These are phyloP conservation scores for Phytophthora pini DNA, from an alignment of 352 stramenopile genomes.

Conservation along the genomic window DNA sequence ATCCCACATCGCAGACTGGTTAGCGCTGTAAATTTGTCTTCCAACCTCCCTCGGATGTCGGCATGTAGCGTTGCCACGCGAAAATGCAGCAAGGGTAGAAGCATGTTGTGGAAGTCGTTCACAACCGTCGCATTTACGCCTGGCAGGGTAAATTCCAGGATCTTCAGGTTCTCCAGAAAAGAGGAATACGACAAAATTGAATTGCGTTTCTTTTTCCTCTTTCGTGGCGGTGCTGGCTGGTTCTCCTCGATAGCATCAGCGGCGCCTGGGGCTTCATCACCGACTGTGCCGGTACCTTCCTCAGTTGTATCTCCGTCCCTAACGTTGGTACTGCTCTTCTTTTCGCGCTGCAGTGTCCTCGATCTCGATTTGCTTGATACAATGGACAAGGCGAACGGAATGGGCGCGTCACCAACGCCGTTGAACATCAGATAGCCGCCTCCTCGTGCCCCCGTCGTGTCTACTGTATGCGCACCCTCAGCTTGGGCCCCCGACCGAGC, in stretches of 20 bases:
- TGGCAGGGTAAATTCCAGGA: constrained; percentile 77
- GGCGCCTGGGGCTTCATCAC: not conserved
- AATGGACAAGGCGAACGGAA: constrained; percentile 79
- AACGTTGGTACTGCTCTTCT: constrained; percentile 5
- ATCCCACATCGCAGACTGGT: constrained; percentile 71
- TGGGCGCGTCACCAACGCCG: constrained; percentile 79
- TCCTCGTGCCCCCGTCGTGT: constrained; percentile 52
- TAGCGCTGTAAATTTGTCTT: constrained; percentile 68
- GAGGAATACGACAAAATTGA: constrained; percentile 26
- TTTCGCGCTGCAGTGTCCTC: constrained; percentile 11
- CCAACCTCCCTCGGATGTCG: constrained; percentile 67
- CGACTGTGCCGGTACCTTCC: not conserved
- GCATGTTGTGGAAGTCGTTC: constrained; percentile 91
- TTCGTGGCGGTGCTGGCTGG: constrained; percentile 14
- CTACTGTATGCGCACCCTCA: constrained; percentile 49
- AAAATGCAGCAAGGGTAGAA: constrained; percentile 82
- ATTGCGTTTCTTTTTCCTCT: constrained; percentile 30
- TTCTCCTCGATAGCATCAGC: constrained; percentile 12
- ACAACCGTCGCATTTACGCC: constrained; percentile 83
- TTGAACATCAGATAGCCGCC: constrained; percentile 91
- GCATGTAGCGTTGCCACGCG: constrained; percentile 71
- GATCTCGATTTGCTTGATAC: constrained; percentile 39
- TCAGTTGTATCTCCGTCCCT: constrained; percentile 13
- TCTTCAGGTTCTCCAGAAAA: constrained; percentile 73
- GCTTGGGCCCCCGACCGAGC: constrained; percentile 37